Conservation (phyloP, 305 asterid species). For the Ajuga reptans region DNA sequence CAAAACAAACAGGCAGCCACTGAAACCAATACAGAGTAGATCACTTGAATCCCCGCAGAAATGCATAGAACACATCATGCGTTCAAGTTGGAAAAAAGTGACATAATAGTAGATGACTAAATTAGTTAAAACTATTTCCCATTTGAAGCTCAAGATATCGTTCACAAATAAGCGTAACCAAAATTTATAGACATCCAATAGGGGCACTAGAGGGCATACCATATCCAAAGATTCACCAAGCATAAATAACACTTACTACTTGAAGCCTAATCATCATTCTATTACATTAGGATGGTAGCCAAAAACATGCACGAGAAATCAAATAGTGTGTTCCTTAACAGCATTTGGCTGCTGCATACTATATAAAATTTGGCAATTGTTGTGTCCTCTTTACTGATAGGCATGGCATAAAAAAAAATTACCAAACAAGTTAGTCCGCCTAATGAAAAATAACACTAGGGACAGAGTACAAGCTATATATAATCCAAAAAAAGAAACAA, state of each 20-base stretch:
- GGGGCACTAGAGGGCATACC: too few species aligned
- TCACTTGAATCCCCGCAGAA: not conserved
- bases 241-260: too few species aligned
- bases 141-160: not conserved
- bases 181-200: too few species aligned
- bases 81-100: not conserved
- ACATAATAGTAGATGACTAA: not conserved
- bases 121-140: not conserved
- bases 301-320: too few species aligned
- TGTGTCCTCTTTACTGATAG: not conserved
- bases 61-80: not conserved
- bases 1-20: not conserved
- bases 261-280: not conserved
- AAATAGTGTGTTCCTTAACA: too few species aligned
- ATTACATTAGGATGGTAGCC: not conserved
- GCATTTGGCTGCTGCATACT: not conserved
- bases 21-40: not conserved
- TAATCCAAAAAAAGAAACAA: too few species aligned
- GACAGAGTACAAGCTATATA: not conserved
- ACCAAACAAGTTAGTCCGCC: not conserved
- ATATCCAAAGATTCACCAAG: not conserved
- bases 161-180: too few species aligned
- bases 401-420: not conserved
- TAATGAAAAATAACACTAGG: too few species aligned
- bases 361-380: not conserved